A percentile compares a stretch with the other conserved stretches of the same genome.
Evolutionary conservation across 2,329 filamentous ascomycete species (phyloP).

Genomic region (Phyllachora maydis): DNA sequence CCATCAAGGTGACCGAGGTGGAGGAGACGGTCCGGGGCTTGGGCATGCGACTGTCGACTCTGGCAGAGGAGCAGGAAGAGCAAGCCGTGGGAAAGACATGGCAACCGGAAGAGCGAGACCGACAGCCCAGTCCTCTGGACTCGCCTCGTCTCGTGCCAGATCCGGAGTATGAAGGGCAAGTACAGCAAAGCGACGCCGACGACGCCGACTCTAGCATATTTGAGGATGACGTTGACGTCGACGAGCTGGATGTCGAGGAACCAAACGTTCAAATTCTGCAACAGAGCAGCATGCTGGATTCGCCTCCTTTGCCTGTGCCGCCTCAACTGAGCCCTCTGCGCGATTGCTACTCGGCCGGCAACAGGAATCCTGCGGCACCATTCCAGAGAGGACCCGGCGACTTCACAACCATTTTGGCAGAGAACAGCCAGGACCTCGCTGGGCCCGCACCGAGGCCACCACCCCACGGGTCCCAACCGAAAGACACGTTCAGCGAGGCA

Average conservation of each 20-base stretch:
- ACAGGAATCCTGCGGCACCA: slow-evolving; percentile 15
- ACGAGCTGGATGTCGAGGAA: slow-evolving; percentile 19
- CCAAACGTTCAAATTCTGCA: slow-evolving; percentile 22
- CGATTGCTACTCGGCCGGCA: slow-evolving; percentile 28
- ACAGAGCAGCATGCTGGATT: slow-evolving; percentile 18
- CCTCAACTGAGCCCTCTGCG: slow-evolving; percentile 29
- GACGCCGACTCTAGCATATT: slow-evolving; percentile 20
- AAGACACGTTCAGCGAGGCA: slow-evolving; percentile 10
- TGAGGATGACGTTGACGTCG: slow-evolving; percentile 19
- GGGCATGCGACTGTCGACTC: slow-evolving; percentile 15
- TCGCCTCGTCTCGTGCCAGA: slow-evolving; percentile 19
- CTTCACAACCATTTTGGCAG: slow-evolving; percentile 24
- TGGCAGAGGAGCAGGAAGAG: slow-evolving; percentile 22
- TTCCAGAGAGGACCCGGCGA: slow-evolving; percentile 13
- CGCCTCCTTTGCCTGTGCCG: slow-evolving; percentile 23
- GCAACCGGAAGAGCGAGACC: slow-evolving; percentile 8
- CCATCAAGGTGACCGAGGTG: slow-evolving; percentile 31
- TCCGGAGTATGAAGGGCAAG: slow-evolving; percentile 6
- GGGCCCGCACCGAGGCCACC: slow-evolving; percentile 14
- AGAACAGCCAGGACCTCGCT: slow-evolving; percentile 21
- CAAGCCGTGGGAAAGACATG: slow-evolving; percentile 9
- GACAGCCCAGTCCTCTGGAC: slow-evolving; percentile 13
- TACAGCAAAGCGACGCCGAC: slow-evolving; percentile 14
- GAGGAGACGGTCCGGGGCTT: slow-evolving; percentile 20
- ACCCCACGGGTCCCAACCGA: slow-evolving; percentile 10